These are phyloP conservation scores for Clonostachys sp. DNA, from an alignment of 2,329 filamentous ascomycete species.

Conservation along the genomic window DNA sequence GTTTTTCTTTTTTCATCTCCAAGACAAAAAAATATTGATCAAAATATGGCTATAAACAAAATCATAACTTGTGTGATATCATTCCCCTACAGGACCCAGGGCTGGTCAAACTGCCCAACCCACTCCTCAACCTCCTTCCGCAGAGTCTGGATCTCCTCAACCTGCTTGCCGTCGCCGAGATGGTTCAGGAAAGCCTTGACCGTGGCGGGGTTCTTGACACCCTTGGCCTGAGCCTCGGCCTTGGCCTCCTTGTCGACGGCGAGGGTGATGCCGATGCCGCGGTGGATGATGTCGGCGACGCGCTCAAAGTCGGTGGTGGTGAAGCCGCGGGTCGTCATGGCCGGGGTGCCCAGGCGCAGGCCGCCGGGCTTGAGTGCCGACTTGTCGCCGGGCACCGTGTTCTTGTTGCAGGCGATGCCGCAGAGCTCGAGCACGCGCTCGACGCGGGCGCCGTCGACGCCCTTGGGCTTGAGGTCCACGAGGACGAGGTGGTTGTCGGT, in stretches of 20 bases:
- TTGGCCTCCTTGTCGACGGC: conserved; percentile 66
- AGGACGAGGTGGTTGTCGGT: conserved; percentile 96
- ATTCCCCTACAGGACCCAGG: conserved; percentile 14
- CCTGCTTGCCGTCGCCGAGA: conserved; percentile 59
- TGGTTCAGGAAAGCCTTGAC: conserved; percentile 53
- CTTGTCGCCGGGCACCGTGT: conserved; percentile 89
- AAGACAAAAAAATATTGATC: conserved; percentile 1
- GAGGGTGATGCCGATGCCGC: conserved; percentile 71
- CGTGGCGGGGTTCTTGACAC: conserved; percentile 58
- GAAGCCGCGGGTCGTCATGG: conserved; percentile 93
- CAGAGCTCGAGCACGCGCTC: conserved; percentile 85
- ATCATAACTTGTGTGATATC: neutral
- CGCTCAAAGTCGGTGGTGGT: conserved; percentile 76
- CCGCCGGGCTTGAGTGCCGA: conserved; percentile 88
- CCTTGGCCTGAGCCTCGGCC: conserved; percentile 59
- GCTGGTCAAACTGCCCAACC: conserved; percentile 45
- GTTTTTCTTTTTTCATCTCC: conserved; percentile 1
- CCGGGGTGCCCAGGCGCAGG: conserved; percentile 84
- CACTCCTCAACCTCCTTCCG: conserved; percentile 66
- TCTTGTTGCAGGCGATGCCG: conserved; percentile 94
- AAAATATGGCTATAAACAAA: conserved; percentile 6
- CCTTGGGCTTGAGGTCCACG: conserved; percentile 80
- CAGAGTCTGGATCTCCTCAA: conserved; percentile 63
- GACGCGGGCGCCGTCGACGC: conserved; percentile 80
- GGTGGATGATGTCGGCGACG: conserved; percentile 77